These are phyloP conservation scores for Ogataea ramenticola DNA, from an alignment of 805 yeast genomes.

Conservation along the genomic window DNA sequence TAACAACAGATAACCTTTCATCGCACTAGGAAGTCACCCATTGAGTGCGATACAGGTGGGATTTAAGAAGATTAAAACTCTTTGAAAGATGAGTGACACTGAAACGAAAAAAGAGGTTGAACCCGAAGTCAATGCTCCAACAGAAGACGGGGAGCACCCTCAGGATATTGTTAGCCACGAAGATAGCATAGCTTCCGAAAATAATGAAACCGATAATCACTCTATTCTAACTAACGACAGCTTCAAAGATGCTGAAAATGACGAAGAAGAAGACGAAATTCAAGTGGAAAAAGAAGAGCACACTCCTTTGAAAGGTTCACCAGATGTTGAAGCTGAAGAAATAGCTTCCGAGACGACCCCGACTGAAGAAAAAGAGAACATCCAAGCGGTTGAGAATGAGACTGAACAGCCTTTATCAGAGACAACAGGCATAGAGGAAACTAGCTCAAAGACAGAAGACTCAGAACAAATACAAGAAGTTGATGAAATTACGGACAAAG, in stretches of 20 bases:
- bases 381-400: background rate
- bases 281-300: constrained; percentile 6
- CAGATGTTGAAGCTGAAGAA: background rate
- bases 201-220: background rate
- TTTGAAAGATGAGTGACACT: no score
- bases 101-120: background rate
- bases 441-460: no score
- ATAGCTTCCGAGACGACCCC: background rate
- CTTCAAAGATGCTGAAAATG: constrained; percentile 10
- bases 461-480: no score
- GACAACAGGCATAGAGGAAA: no score
- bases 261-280: constrained; percentile 10
- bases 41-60: no score
- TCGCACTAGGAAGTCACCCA: no score
- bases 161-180: background rate
- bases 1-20: no score
- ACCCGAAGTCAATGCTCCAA: background rate
- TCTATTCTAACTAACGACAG: constrained; percentile 8
- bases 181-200: no score
- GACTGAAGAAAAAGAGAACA: no score
- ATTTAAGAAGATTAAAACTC: no score
- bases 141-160: background rate
- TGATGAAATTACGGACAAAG: no score
- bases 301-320: background rate
- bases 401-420: background rate